These are phyloP conservation scores for Scorias spongiosa DNA, from an alignment of 2,329 filamentous ascomycete genomes.

Conservation along the genomic window DNA sequence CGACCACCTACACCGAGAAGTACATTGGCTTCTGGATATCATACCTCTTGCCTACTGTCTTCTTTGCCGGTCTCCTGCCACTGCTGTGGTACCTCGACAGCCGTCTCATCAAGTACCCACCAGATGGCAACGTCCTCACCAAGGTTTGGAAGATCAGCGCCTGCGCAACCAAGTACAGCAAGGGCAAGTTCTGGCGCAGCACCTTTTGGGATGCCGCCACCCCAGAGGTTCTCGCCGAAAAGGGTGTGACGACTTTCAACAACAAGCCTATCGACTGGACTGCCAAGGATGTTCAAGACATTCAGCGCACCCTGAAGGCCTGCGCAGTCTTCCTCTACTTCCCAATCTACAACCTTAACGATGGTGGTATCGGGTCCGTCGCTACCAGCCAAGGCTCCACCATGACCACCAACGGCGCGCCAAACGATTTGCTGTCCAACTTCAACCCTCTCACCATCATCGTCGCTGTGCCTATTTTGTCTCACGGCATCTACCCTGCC, in stretches of 20 bases:
- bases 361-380: conserved; percentile 16
- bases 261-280: conserved; percentile 35
- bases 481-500: conserved; percentile 28
- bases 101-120: conserved; percentile 10
- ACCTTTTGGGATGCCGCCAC: conserved; percentile 11
- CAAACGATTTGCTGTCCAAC: conserved; percentile 31
- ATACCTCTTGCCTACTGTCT: conserved; percentile 43
- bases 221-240: conserved; percentile 9
- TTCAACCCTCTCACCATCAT: conserved; percentile 31
- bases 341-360: conserved; percentile 23
- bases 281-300: conserved; percentile 54
- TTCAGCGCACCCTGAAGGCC: conserved; percentile 48
- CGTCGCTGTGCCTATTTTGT: conserved; percentile 26
- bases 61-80: conserved; percentile 37
- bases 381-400: conserved; percentile 9
- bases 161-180: conserved; percentile 9
- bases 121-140: conserved; percentile 9
- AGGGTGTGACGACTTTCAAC: conserved; percentile 6
- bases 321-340: conserved; percentile 49
- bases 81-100: conserved; percentile 13
- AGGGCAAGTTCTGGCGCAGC: conserved; percentile 10
- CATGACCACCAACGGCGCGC: conserved; percentile 19
- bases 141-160: conserved; percentile 10
- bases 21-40: conserved; percentile 50
- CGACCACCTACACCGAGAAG: conserved; percentile 51